These are phyloP conservation scores for Bothriochloa decipiens DNA, from an alignment of 176 grass and related monocot species.

Conservation along the genomic window DNA sequence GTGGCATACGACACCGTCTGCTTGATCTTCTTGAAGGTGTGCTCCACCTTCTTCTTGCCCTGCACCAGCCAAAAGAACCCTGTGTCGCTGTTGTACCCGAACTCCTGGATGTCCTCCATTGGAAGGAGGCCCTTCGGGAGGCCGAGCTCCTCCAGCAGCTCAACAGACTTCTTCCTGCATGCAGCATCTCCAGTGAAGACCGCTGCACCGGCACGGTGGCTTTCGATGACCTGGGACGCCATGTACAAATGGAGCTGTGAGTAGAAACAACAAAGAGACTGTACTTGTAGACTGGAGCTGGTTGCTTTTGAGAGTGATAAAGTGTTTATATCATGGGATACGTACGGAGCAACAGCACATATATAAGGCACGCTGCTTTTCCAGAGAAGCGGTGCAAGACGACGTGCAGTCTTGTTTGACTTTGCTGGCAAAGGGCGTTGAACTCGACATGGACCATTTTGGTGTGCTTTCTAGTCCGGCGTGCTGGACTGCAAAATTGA, in stretches of 20 bases:
- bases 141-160: slow-evolving; percentile 35
- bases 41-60: slow-evolving; percentile 45
- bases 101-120: slow-evolving; percentile 40
- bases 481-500: too few relatives aligned
- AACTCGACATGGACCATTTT: too few relatives aligned
- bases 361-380: too few relatives aligned
- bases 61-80: slow-evolving; percentile 49
- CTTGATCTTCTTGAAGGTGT: slow-evolving; percentile 53
- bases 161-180: slow-evolving; percentile 26
- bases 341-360: too few relatives aligned
- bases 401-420: too few relatives aligned
- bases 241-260: neutral
- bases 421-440: too few relatives aligned
- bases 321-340: neutral
- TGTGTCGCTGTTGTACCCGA: neutral
- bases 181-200: neutral
- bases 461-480: too few relatives aligned
- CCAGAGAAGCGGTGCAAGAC: too few relatives aligned
- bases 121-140: slow-evolving; percentile 46
- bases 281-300: neutral
- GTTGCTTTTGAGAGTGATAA: neutral
- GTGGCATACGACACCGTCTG: slow-evolving; percentile 17
- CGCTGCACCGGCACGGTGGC: neutral
- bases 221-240: slow-evolving; percentile 12
- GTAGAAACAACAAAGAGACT: neutral